Evolutionary conservation across 805 yeast genomes (phyloP).

Genomic region (Wickerhamiella spandovensis): DNA sequence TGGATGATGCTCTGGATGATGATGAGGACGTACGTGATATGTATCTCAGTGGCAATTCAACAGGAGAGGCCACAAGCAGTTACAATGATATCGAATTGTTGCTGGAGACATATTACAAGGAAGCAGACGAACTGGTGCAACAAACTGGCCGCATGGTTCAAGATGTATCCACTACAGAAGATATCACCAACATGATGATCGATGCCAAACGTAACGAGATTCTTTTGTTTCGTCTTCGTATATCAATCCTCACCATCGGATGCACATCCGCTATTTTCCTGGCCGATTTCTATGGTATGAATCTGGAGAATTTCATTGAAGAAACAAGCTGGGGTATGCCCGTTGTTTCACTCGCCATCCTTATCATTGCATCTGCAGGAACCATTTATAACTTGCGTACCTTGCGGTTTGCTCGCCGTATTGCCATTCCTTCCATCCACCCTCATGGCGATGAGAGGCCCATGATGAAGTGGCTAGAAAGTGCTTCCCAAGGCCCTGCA

Average conservation of each 20-base stretch:
- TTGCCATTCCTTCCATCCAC: constrained; percentile 41
- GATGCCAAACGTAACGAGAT: constrained; percentile 85
- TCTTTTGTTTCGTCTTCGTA: constrained; percentile 73
- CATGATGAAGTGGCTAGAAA: background rate
- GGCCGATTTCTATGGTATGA: constrained; percentile 93
- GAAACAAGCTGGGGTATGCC: constrained; percentile 61
- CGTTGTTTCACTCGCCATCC: constrained; percentile 32
- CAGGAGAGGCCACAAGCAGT: constrained; percentile 24
- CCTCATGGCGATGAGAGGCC: background rate
- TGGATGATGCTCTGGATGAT: constrained; percentile 73
- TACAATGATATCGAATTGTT: constrained; percentile 64
- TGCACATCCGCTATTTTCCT: constrained; percentile 71
- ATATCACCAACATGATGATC: constrained; percentile 76
- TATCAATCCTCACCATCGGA: constrained; percentile 73
- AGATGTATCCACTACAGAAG: constrained; percentile 84
- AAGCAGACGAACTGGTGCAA: constrained; percentile 87
- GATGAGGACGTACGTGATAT: constrained; percentile 75
- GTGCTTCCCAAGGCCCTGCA: background rate
- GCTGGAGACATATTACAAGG: constrained; percentile 77
- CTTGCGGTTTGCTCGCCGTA: constrained; percentile 49
- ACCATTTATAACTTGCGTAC: constrained; percentile 43
- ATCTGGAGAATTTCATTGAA: constrained; percentile 82
- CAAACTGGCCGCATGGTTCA: constrained; percentile 71
- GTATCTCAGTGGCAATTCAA: constrained; percentile 45
- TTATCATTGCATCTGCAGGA: constrained; percentile 32